phyloP scores from a whole-genome alignment of 148 eudicot species.

The Persicaria maculosa region DNA sequence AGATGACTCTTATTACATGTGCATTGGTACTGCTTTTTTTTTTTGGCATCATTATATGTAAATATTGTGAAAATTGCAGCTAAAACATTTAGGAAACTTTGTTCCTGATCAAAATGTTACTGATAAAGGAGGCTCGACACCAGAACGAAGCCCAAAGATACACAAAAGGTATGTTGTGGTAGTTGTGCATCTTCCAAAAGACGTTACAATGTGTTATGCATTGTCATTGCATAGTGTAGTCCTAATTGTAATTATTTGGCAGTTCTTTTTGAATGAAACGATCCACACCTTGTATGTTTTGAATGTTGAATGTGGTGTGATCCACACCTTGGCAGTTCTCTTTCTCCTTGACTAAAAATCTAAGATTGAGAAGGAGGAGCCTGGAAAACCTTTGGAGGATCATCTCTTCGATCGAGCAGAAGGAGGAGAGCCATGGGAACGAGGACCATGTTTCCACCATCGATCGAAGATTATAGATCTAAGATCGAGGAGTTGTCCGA shows the following conservation, averaged over 20 bases:
- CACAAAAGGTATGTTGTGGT: background rate
- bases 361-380: no score
- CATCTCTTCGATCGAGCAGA: no score
- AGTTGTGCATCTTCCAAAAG: background rate
- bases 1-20: background rate
- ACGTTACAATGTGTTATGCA: background rate
- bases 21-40: background rate
- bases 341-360: no score
- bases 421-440: no score
- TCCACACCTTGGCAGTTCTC: background rate
- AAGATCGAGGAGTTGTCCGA: no score
- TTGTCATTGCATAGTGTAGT: background rate
- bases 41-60: background rate
- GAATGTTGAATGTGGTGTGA: background rate
- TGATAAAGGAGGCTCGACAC: conserved; percentile 6
- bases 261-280: background rate
- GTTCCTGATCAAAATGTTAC: background rate
- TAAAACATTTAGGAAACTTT: conserved; percentile 3
- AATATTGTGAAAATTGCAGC: conserved; percentile 10
- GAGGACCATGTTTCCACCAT: no score
- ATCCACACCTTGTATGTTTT: no score
- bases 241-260: background rate
- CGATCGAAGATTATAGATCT: no score
- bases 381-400: no score
- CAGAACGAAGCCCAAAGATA: background rate